Percentiles rank a stretch among this genome's conserved stretches.
phyloP scores from a whole-genome alignment of 768 basidiomycete genomes.

The Lactarius quietus region DNA sequence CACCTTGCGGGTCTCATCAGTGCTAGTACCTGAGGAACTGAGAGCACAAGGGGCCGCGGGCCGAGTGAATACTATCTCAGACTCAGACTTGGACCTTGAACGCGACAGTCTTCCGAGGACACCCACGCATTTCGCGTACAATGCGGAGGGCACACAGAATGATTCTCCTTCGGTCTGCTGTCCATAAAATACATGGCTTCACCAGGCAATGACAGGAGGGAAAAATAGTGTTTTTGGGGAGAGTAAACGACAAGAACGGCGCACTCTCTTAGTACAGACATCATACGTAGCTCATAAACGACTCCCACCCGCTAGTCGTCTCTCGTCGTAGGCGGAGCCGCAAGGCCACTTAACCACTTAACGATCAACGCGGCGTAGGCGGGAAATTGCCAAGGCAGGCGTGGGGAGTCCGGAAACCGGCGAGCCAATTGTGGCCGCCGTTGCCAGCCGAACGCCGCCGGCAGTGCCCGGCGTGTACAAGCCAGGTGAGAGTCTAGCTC shows the following conservation, averaged over 20 bases:
- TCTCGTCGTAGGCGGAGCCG: not conserved
- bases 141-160: no score
- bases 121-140: no score
- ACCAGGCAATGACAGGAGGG: not conserved
- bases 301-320: not conserved
- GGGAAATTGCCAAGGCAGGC: slow-evolving; percentile 34
- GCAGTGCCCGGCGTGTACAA: slow-evolving; percentile 9
- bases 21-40: no score
- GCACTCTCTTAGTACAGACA: not conserved
- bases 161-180: no score
- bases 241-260: not conserved
- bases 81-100: no score
- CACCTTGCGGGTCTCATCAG: no score
- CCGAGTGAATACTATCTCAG: no score
- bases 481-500: slow-evolving; percentile 19
- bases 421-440: slow-evolving; percentile 31
- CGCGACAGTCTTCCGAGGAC: no score
- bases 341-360: no score
- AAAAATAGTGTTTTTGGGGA: not conserved
- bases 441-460: slow-evolving; percentile 5
- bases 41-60: no score
- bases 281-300: not conserved
- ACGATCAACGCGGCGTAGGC: slow-evolving; percentile 16
- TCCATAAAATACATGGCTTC: not conserved
- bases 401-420: slow-evolving; percentile 21